Evolutionary conservation across 2,329 filamentous ascomycete species (phyloP), one percentile per base, ranked within the genome.

Genomic region (Trichoderma atrobrunneum): DNA sequence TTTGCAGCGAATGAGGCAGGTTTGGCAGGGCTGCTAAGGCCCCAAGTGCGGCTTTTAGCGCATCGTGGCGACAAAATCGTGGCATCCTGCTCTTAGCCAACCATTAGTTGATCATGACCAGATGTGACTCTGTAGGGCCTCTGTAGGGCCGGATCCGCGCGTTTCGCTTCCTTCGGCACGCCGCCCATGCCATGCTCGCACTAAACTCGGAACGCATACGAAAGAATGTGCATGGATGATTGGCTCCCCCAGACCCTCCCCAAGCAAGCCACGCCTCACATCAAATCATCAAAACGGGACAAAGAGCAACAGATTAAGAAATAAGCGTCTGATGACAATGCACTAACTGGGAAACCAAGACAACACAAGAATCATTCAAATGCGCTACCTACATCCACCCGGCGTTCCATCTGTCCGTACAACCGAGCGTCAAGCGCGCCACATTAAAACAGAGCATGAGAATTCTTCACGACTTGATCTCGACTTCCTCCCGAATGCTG

Each of bases 401-500:
- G 65, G 43, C 21, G 32, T 32, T 43, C 36, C 54, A 18, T 68
- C 11, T n/a, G 51, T 28, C 54, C 54, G 18, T 24, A 14, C 21
- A 21, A 28, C 51, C 64, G 32, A 39, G 32, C 34, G 30, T 18
- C 54, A 34, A 7, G 64, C 30, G 62, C 61, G 48, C 26, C 63
- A 57, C 36, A 59, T 51, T 36, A 68, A 59, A 32, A 48, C 16
- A 36, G 28, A 18, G 28, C n/a, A 28, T 32, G 14, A 32, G 10
- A 39, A 51, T 26, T 34, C 28, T 60, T 74, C 64, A 74, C n/a
- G 69, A 51, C 68, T 74, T 74, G 51, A 73, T 67, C 21, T 65
- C 56, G 24, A 61, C 68, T 36, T 77, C 75, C 73, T 79, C 78
- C 21, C 76, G 76, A 65, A 79, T 77, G 63, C 77, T 79, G 28